Conservation (phyloP, 441 rosid species). For the Brassica hybrid region DNA sequence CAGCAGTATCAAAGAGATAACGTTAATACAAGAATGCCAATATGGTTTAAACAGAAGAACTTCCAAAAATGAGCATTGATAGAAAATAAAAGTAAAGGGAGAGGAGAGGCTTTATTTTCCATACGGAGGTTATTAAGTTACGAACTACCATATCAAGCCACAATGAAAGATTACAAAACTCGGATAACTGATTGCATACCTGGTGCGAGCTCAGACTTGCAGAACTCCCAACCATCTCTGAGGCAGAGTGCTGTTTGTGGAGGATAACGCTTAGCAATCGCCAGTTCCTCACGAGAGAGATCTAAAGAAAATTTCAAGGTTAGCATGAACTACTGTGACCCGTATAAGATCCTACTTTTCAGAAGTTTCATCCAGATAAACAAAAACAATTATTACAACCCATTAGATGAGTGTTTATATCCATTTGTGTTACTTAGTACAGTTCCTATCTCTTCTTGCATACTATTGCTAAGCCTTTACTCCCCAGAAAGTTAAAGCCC, state of each 20-base stretch:
- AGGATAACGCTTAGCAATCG: conserved; percentile 92
- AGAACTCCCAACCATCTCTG: conserved; percentile 98
- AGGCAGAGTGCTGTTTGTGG: conserved; percentile 86
- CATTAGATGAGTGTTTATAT: background rate
- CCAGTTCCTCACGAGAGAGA: conserved; percentile 87
- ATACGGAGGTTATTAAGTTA: conserved; percentile 15
- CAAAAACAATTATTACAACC: background rate
- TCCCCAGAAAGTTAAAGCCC: conserved; percentile 1
- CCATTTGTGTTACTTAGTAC: conserved; percentile 13
- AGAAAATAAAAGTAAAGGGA: conserved; percentile 21
- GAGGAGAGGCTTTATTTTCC: conserved; percentile 11
- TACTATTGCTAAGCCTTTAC: conserved; percentile 2
- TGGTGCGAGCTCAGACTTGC: conserved; percentile 87
- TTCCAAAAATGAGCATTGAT: background rate
- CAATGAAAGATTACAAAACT: conserved; percentile 23
- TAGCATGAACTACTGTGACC: conserved; percentile 27
- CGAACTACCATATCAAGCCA: conserved; percentile 22
- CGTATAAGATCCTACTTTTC: conserved; percentile 4
- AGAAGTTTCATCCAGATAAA: conserved; percentile 18
- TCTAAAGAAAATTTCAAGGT: conserved; percentile 54
- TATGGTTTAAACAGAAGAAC: conserved; percentile 3
- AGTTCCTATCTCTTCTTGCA: conserved; percentile 22
- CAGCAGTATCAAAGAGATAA: conserved; percentile 12
- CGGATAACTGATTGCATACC: conserved; percentile 51
- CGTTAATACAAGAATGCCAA: conserved; percentile 17